Conservation (phyloP, 2,329 filamentous ascomycete species). For the Diaporthe vaccinii region DNA sequence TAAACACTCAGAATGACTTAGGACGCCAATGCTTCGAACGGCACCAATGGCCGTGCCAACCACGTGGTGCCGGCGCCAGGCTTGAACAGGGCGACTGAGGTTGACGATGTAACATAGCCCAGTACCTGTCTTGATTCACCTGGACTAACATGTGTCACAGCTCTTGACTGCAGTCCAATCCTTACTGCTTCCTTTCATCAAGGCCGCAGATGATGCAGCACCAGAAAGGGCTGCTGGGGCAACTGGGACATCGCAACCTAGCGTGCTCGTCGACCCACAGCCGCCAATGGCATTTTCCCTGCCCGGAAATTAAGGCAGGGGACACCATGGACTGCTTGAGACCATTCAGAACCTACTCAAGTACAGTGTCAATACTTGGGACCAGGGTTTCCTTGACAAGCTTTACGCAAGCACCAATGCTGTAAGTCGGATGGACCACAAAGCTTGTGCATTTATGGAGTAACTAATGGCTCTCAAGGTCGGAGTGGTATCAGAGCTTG, state of each 20-base stretch:
- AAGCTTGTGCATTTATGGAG: not conserved
- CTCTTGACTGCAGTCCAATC: not conserved
- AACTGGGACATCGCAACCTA: not conserved
- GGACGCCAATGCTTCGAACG: not conserved
- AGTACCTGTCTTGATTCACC: not conserved
- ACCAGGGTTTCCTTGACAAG: conserved; percentile 96
- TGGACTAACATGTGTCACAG: not conserved
- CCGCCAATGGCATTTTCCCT: not conserved
- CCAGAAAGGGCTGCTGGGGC: not conserved
- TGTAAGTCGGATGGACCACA: conserved; percentile 52
- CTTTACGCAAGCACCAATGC: conserved; percentile 90
- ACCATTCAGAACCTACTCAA: conserved; percentile 79
- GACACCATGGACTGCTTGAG: conserved; percentile 49
- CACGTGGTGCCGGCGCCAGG: not conserved
- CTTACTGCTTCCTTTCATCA: not conserved
- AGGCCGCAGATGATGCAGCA: not conserved
- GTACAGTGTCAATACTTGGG: conserved; percentile 98
- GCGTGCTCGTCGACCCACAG: not conserved
- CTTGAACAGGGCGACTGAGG: not conserved
- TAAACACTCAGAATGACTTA: not conserved
- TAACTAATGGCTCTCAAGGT: not conserved
- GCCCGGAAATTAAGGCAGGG: not conserved
- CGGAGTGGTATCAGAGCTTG: conserved; percentile 4
- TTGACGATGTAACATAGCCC: not conserved
- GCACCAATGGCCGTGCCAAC: not conserved